Percentiles rank a stretch among this genome's conserved stretches.
These are phyloP conservation scores for Platismatia glauca DNA, from an alignment of 495 filamentous ascomycete genomes.

Conservation along the genomic window DNA sequence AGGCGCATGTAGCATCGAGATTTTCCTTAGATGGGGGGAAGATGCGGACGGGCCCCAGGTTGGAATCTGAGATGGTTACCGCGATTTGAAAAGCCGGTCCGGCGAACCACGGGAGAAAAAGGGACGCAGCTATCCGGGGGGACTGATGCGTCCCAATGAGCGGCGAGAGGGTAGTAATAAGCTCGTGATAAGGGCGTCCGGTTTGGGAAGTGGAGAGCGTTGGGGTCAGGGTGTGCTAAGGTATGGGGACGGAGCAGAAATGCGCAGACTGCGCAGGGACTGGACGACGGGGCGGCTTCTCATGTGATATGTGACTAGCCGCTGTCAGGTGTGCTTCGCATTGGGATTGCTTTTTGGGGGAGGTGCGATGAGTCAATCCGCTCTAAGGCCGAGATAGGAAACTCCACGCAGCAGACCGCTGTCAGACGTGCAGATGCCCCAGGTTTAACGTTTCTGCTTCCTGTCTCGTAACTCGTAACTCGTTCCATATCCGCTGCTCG, in stretches of 20 bases:
- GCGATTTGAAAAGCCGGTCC: not conserved
- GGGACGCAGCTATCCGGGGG: not conserved
- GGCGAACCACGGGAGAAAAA: not conserved
- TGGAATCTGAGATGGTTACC: not conserved
- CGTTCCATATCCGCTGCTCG: too few relatives aligned
- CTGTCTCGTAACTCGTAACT: too few relatives aligned
- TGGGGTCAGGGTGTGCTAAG: not conserved
- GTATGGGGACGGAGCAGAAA: not conserved
- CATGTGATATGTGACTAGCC: not conserved
- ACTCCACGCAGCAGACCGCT: slow-evolving; percentile 5
- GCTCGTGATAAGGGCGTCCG: not conserved
- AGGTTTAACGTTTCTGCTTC: not conserved
- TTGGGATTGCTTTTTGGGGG: not conserved
- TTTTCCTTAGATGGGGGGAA: not conserved
- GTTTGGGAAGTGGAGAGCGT: not conserved
- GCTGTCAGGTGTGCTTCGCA: not conserved
- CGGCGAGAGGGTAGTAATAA: not conserved
- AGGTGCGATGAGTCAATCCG: not conserved
- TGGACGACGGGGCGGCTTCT: not conserved
- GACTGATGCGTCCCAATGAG: not conserved
- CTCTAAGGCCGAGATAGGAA: not conserved
- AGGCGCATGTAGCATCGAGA: not conserved
- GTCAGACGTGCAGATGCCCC: slow-evolving; percentile 8
- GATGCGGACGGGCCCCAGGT: not conserved
- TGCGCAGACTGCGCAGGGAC: not conserved